Evolutionary conservation across 106 monocot species (phyloP), one percentile per base, ranked within the genome.

Genomic region (Posidonia australis): DNA sequence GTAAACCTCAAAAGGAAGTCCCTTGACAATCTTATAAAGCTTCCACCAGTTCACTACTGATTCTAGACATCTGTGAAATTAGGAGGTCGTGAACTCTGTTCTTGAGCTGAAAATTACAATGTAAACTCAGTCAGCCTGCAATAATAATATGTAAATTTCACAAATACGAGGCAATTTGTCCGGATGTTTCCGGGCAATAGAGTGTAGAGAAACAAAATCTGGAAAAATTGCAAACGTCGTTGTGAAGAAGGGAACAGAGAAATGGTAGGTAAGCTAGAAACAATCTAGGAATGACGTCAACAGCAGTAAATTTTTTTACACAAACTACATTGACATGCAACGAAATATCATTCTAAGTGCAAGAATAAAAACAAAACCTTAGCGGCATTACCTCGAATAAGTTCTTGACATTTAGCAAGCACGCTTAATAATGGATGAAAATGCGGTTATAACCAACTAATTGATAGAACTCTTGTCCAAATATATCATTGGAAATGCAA

Each of bases 31-130:
- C 36, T 36, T 36, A 36, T 7, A 36, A 36, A 36, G 36, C 63
- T 16, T 46, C 32, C 44, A 30, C 25, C 23, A 29, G 23, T n/a
- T 74, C 60, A 25, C 62, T 70, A 55, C 27, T 71, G 59, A 88
- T 73, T 47, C 64, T 78, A 36, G 60, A 60, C 84, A 77, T 82
- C 69, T 89, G 89, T 51, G 72, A 77, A 63, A 69, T 32, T 29
- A 89, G 67, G 62, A 89, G 57, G 20, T 82, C 71, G 44, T 89
- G 78, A 51, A 85, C 89, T 70, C 63, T 82, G 14, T 41, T 62
- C 58, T 85, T 89, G 30, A 89, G 79, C 89, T 89, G 84, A 23
- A 61, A 67, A 46, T 16, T 27, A 44, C 5, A 42, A 55, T 11
- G 21, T 11, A 24, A 45, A 11, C 18, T n/a, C n/a, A 18, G 59